These are phyloP conservation scores for Phanerochaete sordida DNA, from an alignment of 768 basidiomycete genomes.

Conservation along the genomic window DNA sequence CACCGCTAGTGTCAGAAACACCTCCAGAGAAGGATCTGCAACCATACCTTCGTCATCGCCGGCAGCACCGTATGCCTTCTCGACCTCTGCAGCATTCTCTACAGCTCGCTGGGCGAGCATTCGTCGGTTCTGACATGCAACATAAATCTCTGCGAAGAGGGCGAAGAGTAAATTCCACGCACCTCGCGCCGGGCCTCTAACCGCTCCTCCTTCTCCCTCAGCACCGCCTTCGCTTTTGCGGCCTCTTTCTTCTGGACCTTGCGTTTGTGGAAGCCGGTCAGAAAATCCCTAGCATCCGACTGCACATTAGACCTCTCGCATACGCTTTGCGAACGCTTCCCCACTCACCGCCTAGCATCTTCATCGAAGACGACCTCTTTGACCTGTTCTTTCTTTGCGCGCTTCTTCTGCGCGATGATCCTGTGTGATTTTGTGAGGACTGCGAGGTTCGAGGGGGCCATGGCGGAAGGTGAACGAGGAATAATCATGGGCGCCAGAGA, in stretches of 20 bases:
- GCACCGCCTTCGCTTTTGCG: constrained; percentile 65
- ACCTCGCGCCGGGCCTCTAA: constrained; percentile 79
- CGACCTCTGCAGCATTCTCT: constrained; percentile 75
- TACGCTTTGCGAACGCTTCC: neutral
- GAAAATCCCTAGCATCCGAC: constrained; percentile 62
- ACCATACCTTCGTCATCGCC: neutral
- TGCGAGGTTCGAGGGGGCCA: constrained; percentile 40
- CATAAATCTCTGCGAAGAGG: constrained; percentile 12
- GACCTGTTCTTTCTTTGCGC: constrained; percentile 61
- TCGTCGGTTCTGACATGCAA: constrained; percentile 58
- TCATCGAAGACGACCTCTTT: constrained; percentile 88
- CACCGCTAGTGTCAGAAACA: neutral
- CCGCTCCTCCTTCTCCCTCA: constrained; percentile 74
- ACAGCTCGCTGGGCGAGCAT: constrained; percentile 73
- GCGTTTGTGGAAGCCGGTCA: constrained; percentile 93
- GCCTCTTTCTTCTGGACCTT: constrained; percentile 83
- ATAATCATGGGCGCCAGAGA: neutral
- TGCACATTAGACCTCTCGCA: neutral
- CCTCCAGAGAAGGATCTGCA: neutral
- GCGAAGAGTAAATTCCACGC: constrained; percentile 15
- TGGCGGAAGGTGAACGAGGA: neutral
- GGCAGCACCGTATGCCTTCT: constrained; percentile 59
- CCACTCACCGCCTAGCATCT: constrained; percentile 64
- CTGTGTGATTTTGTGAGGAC: constrained; percentile 61
- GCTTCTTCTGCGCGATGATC: constrained; percentile 64